Base-by-base conservation (phyloP, 2,329 filamentous ascomycete genomes). In the Colletotrichum plurivorum region DNA sequence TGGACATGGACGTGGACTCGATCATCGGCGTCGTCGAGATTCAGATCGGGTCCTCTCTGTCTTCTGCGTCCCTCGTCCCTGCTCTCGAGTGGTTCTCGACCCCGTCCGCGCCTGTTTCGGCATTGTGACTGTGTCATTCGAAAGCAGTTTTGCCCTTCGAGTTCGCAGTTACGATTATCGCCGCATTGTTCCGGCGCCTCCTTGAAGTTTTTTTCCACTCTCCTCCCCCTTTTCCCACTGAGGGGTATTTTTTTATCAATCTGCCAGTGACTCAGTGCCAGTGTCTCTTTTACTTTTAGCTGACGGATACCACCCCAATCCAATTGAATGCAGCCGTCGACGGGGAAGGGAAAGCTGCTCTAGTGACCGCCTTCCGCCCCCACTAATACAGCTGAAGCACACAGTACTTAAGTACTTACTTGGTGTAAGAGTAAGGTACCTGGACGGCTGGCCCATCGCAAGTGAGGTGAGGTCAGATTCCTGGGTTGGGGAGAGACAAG, bases 81-180 rank as follows among this genome's bases (percentile, higher is more conserved):
- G 59, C 22, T 46, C 31, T 36, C 31, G 41, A 45, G 58, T 62
- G 51, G 51, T 18, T 22, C 63, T 67, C 22, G 48, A 27, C 66
- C 54, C 61, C 54, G 49, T 45, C 53, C 36, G 46, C 61, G 20
- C 48, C 54, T 59, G 65, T 65, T 59, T 66, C 62, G 66, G 62
- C 62, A 31, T 39, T 55, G 31, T 51, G 22, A 25, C 7, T 36
- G 31, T 36, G 31, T 36, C 31, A 36, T 36, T 36, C 31, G 31
- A 36, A 36, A 36, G 31, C 31, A 36, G 25, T 67, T 56, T 64
- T 46, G 31, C n/a, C 9, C 20, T 45, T 36, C 51, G 49, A 62
- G 66, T 67, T 67, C 62, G 62, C 62, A 69, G n/a, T 61, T 61
- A 66, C 55, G 55, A 60, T 25, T 69, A 66, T 66, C 62, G 55